Conservation (phyloP, 1,284 basidiomycete genomes). For the Ceratorhiza oryzae-sativae region DNA sequence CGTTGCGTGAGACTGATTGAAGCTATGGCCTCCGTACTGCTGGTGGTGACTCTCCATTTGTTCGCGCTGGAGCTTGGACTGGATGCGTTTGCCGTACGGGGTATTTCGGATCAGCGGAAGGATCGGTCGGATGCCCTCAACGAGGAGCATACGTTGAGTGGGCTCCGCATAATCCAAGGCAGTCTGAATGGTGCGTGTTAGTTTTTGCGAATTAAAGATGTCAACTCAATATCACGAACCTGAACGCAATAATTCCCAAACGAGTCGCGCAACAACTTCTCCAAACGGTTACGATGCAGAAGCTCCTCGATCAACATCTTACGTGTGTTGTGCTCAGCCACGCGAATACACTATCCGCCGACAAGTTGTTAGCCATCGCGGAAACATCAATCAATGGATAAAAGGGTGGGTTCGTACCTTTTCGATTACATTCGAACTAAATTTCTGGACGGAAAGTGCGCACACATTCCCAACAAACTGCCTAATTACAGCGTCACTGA, state of each 20-base stretch:
- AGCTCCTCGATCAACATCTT: conserved; percentile 97
- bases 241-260: conserved; percentile 96
- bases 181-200: conserved; percentile 62
- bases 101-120: conserved; percentile 95
- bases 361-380: conserved; percentile 43
- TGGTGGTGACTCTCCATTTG: conserved; percentile 66
- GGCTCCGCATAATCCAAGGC: conserved; percentile 96
- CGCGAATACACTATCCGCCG: conserved; percentile 85
- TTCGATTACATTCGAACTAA: conserved; percentile 94
- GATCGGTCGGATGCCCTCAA: conserved; percentile 96
- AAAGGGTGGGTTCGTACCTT: no score
- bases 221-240: conserved; percentile 53
- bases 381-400: conserved; percentile 2
- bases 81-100: conserved; percentile 96
- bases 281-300: conserved; percentile 90
- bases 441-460: conserved; percentile 97
- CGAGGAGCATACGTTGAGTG: conserved; percentile 78
- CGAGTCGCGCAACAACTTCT: conserved; percentile 93
- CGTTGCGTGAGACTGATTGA: conserved; percentile 53
- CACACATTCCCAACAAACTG: conserved; percentile 99
- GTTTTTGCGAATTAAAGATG: conserved; percentile 38
- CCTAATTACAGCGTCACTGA: conserved; percentile 96
- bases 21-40: conserved; percentile 57
- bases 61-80: conserved; percentile 94
- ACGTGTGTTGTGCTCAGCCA: conserved; percentile 92